Evolutionary conservation across 441 rosid genomes (phyloP).

Genomic region (Rhodomyrtus psidioides): DNA sequence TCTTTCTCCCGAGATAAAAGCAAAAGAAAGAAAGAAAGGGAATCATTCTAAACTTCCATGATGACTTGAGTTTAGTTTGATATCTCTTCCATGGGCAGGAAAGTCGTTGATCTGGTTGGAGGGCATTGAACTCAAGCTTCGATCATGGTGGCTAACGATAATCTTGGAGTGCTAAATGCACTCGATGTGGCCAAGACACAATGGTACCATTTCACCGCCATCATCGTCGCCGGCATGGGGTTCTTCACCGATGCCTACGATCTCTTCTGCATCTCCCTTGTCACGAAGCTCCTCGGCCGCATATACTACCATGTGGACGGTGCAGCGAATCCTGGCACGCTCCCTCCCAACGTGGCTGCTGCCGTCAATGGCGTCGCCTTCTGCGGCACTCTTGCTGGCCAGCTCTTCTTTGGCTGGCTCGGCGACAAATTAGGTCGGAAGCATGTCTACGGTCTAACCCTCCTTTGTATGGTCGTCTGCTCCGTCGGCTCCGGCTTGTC

Average conservation of each 20-base stretch:
- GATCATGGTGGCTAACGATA: constrained; percentile 31
- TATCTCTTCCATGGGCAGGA: not conserved
- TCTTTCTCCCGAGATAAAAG: not conserved
- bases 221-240: constrained; percentile 67
- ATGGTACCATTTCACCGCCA: constrained; percentile 53
- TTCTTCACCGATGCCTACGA: constrained; percentile 58
- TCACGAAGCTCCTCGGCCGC: constrained; percentile 51
- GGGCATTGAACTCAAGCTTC: not conserved
- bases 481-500: constrained; percentile 41
- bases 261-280: constrained; percentile 43
- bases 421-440: constrained; percentile 56
- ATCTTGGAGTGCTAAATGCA: constrained; percentile 40
- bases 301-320: constrained; percentile 30
- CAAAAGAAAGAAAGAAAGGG: not conserved
- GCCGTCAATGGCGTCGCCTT: constrained; percentile 51
- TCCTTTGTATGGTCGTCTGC: constrained; percentile 35
- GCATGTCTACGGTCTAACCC: constrained; percentile 37
- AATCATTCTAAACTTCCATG: not conserved
- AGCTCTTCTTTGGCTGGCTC: constrained; percentile 57
- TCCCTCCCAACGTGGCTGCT: constrained; percentile 39
- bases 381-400: constrained; percentile 49
- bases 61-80: not conserved
- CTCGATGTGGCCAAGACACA: constrained; percentile 60
- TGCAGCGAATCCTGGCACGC: constrained; percentile 26
- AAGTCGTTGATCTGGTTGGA: not conserved